A percentile compares a stretch with the other conserved stretches of the same genome.
phyloP scores from a whole-genome alignment of 2,329 filamentous ascomycete species.

The Madurella mycetomatis region DNA sequence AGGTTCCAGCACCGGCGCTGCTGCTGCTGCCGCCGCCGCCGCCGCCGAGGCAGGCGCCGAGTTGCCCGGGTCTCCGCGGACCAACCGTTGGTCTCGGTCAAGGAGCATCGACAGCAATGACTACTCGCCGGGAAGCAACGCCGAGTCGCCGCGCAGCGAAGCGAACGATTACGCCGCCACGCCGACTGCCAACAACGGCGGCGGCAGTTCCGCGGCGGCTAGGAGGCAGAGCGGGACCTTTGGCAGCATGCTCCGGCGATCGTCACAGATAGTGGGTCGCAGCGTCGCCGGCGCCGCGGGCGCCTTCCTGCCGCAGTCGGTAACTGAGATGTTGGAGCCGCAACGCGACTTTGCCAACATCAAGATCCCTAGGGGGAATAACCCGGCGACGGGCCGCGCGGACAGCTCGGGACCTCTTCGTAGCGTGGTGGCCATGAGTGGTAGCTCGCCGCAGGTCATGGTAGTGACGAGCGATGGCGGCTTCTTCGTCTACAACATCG shows the following conservation, averaged over 20 bases:
- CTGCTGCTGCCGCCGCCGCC: slow-evolving; percentile 23
- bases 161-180: slow-evolving; percentile 35
- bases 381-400: slow-evolving; percentile 28
- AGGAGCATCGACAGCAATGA: slow-evolving; percentile 53
- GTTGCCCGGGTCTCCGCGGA: slow-evolving; percentile 36
- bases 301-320: slow-evolving; percentile 85
- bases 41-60: slow-evolving; percentile 3
- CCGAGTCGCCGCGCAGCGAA: slow-evolving; percentile 43
- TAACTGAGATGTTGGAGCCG: slow-evolving; percentile 98
- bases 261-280: slow-evolving; percentile 88
- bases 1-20: slow-evolving; percentile 25
- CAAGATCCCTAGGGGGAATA: slow-evolving; percentile 67
- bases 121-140: slow-evolving; percentile 45
- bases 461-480: slow-evolving; percentile 93
- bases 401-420: slow-evolving; percentile 51
- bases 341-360: slow-evolving; percentile 94
- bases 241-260: slow-evolving; percentile 85
- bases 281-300: slow-evolving; percentile 85
- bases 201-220: slow-evolving; percentile 31
- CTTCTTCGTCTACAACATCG: slow-evolving; percentile 93
- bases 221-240: slow-evolving; percentile 68
- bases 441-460: slow-evolving; percentile 93
- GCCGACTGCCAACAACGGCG: slow-evolving; percentile 16
- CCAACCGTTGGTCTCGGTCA: slow-evolving; percentile 51
- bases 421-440: slow-evolving; percentile 97